Percentiles rank a stretch among this genome's conserved stretches.
Evolutionary conservation across 2,329 filamentous ascomycete species (phyloP).

Genomic region (Chalaropsis thielavioides): DNA sequence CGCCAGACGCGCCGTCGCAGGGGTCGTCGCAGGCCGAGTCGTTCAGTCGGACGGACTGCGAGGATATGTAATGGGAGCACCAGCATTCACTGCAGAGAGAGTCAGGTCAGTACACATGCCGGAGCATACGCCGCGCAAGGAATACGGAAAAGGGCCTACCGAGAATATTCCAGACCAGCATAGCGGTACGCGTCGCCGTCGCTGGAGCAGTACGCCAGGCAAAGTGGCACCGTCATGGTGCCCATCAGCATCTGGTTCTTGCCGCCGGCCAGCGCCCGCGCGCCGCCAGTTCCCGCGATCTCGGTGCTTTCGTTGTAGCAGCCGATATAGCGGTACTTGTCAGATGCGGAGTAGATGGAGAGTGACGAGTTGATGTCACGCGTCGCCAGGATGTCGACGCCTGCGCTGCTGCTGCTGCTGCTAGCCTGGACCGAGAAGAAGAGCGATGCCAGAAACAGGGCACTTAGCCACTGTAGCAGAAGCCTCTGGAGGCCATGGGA

Average conservation of each 20-base stretch:
- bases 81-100: constrained; percentile 39
- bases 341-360: constrained; percentile 26
- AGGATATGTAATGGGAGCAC: constrained; percentile 38
- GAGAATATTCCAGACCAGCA: constrained; percentile 41
- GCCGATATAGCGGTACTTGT: constrained; percentile 37
- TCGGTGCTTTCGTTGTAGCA: constrained; percentile 46
- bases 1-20: constrained; percentile 38
- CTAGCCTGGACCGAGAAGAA: not conserved
- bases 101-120: not conserved
- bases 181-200: constrained; percentile 30
- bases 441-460: not conserved
- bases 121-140: not conserved
- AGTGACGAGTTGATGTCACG: constrained; percentile 8
- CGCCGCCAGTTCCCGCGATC: constrained; percentile 27
- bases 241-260: constrained; percentile 28
- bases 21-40: constrained; percentile 36
- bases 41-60: constrained; percentile 31
- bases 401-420: not conserved
- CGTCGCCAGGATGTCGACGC: not conserved
- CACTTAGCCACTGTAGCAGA: not conserved
- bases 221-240: constrained; percentile 38
- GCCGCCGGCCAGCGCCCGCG: constrained; percentile 35
- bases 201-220: constrained; percentile 36
- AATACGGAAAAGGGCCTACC: constrained; percentile 23
- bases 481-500: too few relatives aligned